These are phyloP conservation scores for Trichosporon inkin DNA, from an alignment of 1,284 basidiomycete genomes.

Conservation along the genomic window DNA sequence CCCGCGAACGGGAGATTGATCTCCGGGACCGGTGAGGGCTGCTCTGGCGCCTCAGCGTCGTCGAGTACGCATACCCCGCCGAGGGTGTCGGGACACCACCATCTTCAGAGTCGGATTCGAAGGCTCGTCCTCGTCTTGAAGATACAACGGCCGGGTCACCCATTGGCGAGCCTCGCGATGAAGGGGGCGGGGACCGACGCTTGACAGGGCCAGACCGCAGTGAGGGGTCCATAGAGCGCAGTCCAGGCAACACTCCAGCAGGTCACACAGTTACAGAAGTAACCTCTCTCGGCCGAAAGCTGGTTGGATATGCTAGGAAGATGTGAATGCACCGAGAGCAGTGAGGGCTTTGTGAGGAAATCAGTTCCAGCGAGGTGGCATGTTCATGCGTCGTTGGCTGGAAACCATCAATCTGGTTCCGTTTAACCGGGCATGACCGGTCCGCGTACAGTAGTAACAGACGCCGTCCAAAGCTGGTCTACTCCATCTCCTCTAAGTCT, in stretches of 20 bases:
- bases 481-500: not conserved
- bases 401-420: conserved; percentile 1
- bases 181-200: conserved; percentile 2
- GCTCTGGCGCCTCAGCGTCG: conserved; percentile 64
- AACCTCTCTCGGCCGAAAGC: not conserved
- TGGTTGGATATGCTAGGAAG: not conserved
- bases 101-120: conserved; percentile 5
- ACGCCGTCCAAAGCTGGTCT: not conserved
- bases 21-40: conserved; percentile 15
- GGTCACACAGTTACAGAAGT: not conserved
- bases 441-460: not conserved
- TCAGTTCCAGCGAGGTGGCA: conserved; percentile 3
- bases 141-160: not conserved
- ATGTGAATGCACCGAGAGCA: not conserved
- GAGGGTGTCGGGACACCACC: not conserved
- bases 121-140: conserved; percentile 3
- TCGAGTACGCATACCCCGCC: conserved; percentile 68
- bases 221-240: conserved; percentile 5
- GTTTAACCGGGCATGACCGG: not conserved
- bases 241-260: not conserved
- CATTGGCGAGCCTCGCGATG: conserved; percentile 3
- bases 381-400: not conserved
- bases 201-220: conserved; percentile 4
- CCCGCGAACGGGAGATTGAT: not conserved
- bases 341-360: not conserved